Evolutionary conservation across 2,329 filamentous ascomycete genomes (phyloP).

Genomic region (Thelonectria rubi): DNA sequence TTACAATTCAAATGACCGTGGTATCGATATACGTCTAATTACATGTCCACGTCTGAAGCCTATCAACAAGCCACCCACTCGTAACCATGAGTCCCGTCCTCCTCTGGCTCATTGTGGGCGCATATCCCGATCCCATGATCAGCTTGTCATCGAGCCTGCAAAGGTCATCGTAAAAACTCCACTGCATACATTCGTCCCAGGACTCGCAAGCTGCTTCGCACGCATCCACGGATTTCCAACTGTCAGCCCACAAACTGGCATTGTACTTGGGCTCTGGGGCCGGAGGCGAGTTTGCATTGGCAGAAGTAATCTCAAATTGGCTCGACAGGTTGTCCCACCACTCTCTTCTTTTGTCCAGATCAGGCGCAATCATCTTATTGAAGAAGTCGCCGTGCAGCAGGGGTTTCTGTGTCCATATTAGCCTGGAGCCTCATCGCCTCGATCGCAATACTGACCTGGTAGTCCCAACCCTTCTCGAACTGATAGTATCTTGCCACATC

Average conservation of each 20-base stretch:
- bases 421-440: not conserved
- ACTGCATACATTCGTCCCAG: slow-evolving; percentile 35
- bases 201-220: slow-evolving; percentile 36
- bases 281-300: slow-evolving; percentile 29
- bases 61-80: slow-evolving; percentile 38
- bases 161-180: slow-evolving; percentile 38
- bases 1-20: too few relatives aligned
- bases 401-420: slow-evolving; percentile 25
- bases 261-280: slow-evolving; percentile 27
- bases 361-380: slow-evolving; percentile 29
- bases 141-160: slow-evolving; percentile 41
- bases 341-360: slow-evolving; percentile 27
- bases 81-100: slow-evolving; percentile 39
- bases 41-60: slow-evolving; percentile 33
- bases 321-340: slow-evolving; percentile 41
- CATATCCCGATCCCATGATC: slow-evolving; percentile 36
- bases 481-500: slow-evolving; percentile 37
- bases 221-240: slow-evolving; percentile 34
- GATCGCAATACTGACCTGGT: slow-evolving; percentile 16
- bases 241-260: slow-evolving; percentile 29
- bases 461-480: slow-evolving; percentile 38
- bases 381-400: slow-evolving; percentile 40
- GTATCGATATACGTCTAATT: not conserved
- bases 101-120: slow-evolving; percentile 36
- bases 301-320: slow-evolving; percentile 34